Conservation (phyloP, 768 basidiomycete species). For the Boletus speciosus region DNA sequence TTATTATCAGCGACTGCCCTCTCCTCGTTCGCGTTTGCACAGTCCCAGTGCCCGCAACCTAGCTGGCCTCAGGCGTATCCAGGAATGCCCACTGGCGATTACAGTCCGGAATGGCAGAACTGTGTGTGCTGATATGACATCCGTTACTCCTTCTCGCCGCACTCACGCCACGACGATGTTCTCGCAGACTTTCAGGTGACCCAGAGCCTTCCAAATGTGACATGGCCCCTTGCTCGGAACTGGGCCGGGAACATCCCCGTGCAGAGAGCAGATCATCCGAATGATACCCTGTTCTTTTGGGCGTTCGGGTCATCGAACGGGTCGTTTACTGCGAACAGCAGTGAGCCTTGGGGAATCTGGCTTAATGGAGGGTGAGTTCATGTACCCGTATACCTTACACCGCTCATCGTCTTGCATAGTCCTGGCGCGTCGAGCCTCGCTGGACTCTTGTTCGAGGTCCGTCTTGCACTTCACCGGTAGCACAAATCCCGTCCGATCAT, state of each 20-base stretch:
- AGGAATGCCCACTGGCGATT: conserved; percentile 42
- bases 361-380: conserved; percentile 60
- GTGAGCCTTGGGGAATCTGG: conserved; percentile 69
- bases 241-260: conserved; percentile 66
- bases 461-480: conserved; percentile 5
- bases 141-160: background rate
- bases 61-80: conserved; percentile 40
- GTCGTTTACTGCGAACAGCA: conserved; percentile 44
- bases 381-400: background rate
- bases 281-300: conserved; percentile 64
- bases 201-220: conserved; percentile 53
- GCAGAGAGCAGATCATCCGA: conserved; percentile 54
- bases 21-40: background rate
- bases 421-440: conserved; percentile 66
- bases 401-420: conserved; percentile 24
- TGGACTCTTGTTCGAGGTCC: conserved; percentile 58
- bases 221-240: conserved; percentile 45
- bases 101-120: conserved; percentile 56
- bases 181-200: conserved; percentile 57
- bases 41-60: background rate
- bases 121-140: conserved; percentile 38
- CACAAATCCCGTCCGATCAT: background rate
- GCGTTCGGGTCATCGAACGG: conserved; percentile 55
- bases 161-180: background rate
- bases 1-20: background rate